Percentiles rank a stretch among this genome's conserved stretches.
phyloP scores from a whole-genome alignment of 257 asterid genomes.

The Rubia yunnanensis region DNA sequence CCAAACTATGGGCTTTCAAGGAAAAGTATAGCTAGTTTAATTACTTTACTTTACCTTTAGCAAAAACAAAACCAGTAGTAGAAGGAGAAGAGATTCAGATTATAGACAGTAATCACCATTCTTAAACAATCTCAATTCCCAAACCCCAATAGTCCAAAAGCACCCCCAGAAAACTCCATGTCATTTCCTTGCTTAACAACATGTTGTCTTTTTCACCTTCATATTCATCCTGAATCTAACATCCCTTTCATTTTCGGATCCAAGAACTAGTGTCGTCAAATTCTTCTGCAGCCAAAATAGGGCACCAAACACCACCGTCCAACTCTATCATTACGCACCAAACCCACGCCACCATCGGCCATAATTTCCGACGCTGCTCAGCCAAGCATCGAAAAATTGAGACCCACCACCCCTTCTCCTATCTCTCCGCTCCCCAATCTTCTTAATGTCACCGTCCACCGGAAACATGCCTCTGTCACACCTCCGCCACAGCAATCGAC shows the following conservation, averaged over 20 bases:
- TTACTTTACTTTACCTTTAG: neutral
- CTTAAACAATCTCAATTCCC: neutral
- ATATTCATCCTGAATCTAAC: slow-evolving; percentile 11
- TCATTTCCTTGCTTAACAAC: slow-evolving; percentile 9
- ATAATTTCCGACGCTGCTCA: too few species aligned
- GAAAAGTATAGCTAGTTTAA: neutral
- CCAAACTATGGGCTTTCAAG: neutral
- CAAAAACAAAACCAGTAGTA: neutral
- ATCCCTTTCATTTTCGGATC: slow-evolving; percentile 34
- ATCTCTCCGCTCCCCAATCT: too few species aligned
- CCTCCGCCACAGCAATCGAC: too few species aligned
- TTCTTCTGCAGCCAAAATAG: slow-evolving; percentile 40
- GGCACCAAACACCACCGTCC: slow-evolving; percentile 36
- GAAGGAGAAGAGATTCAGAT: neutral
- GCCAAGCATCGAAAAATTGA: too few species aligned
- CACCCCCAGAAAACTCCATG: neutral
- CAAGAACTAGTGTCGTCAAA: slow-evolving; percentile 52
- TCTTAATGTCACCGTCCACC: too few species aligned
- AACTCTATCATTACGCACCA: too few species aligned
- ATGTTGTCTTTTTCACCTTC: slow-evolving; percentile 15
- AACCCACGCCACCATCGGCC: too few species aligned
- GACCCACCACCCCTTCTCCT: too few species aligned
- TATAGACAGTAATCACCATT: neutral
- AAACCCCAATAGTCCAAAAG: too few species aligned
- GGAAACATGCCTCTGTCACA: too few species aligned